These are phyloP conservation scores for Aspergillus ostianus DNA, from an alignment of 495 filamentous ascomycete species.

Conservation along the genomic window DNA sequence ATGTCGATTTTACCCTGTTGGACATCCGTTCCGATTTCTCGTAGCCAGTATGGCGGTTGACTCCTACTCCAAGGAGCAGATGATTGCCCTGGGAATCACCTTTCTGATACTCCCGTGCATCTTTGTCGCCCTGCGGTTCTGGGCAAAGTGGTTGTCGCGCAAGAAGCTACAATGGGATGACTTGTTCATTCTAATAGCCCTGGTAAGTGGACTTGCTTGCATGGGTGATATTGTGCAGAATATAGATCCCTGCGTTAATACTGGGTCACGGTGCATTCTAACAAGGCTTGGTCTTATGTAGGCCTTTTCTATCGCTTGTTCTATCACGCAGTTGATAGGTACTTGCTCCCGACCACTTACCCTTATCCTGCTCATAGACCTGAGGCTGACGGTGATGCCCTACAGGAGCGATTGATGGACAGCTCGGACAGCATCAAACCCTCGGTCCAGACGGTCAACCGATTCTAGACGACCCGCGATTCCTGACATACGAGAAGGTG, in stretches of 20 bases:
- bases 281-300: background rate
- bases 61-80: slow-evolving; percentile 4
- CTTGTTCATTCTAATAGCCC: slow-evolving; percentile 25
- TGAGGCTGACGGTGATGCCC: background rate
- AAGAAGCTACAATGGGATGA: slow-evolving; percentile 28
- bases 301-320: background rate
- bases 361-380: background rate
- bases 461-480: background rate
- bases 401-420: background rate
- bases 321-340: background rate
- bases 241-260: background rate
- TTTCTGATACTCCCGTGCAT: slow-evolving; percentile 1
- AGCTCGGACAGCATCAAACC: background rate
- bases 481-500: background rate
- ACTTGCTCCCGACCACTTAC: background rate
- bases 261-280: slow-evolving; percentile 20
- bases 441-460: background rate
- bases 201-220: slow-evolving; percentile 22
- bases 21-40: background rate
- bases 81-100: slow-evolving; percentile 3
- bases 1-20: background rate
- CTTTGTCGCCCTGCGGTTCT: slow-evolving; percentile 4
- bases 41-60: background rate
- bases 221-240: background rate
- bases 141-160: background rate